These are phyloP conservation scores for Rhizopus stolonifer DNA, from an alignment of 371 early-diverging fungal species.

Conservation along the genomic window DNA sequence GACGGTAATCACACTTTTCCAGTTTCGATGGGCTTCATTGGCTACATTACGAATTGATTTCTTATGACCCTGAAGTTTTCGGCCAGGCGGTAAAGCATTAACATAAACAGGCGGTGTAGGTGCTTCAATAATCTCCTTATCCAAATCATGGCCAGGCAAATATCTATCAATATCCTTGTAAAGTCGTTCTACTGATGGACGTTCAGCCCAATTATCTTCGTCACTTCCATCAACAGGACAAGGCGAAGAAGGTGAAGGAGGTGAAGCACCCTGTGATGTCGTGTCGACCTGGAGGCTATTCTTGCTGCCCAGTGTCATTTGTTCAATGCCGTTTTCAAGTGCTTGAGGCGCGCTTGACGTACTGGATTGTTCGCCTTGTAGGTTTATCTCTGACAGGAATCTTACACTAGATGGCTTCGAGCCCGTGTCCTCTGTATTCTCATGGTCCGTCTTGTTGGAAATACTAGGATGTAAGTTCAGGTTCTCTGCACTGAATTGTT, in stretches of 20 bases:
- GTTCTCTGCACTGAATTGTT: constrained; percentile 21
- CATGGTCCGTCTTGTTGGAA: constrained; percentile 15
- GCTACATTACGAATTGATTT: constrained; percentile 64
- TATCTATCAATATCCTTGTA: constrained; percentile 75
- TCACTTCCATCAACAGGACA: constrained; percentile 12
- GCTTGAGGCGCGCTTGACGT: neutral
- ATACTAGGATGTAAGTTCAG: constrained; percentile 27
- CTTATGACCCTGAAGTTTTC: constrained; percentile 44
- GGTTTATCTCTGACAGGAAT: neutral
- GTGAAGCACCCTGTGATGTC: neutral
- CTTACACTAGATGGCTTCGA: constrained; percentile 7
- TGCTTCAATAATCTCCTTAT: constrained; percentile 75
- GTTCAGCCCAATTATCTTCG: constrained; percentile 60
- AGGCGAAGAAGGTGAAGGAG: constrained; percentile 16
- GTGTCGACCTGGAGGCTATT: neutral
- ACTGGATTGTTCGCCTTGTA: neutral
- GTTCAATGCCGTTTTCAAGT: constrained; percentile 14
- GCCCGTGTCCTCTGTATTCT: neutral
- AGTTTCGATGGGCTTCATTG: constrained; percentile 48
- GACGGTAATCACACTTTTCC: constrained; percentile 40
- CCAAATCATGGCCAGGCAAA: constrained; percentile 80
- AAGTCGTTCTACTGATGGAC: constrained; percentile 74
- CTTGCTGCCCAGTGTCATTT: neutral
- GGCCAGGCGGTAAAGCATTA: constrained; percentile 21
- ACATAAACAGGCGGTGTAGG: constrained; percentile 20